Evolutionary conservation across 225 moss, liverwort and hornwort genomes (phyloP).

Genomic region (Ulota crispa): DNA sequence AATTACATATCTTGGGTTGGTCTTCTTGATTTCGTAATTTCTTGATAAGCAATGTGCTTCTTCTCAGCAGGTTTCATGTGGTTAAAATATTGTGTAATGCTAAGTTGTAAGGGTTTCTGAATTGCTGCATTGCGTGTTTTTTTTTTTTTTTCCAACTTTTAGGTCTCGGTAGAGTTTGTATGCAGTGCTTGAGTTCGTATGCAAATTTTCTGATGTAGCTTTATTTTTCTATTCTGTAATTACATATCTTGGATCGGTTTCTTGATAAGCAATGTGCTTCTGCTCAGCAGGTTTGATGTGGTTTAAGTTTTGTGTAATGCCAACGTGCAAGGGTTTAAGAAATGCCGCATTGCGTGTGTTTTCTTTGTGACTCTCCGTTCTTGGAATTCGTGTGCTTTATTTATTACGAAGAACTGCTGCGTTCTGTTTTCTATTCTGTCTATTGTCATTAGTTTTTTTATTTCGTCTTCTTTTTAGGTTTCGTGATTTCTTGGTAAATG

Average conservation of each 20-base stretch:
- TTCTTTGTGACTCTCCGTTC: background rate
- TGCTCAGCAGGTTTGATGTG: no score
- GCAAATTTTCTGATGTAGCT: background rate
- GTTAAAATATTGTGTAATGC: background rate
- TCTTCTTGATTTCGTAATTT: no score
- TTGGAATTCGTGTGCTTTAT: background rate
- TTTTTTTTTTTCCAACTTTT: background rate
- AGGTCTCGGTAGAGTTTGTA: background rate
- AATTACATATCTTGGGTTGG: no score
- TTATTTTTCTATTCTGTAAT: background rate
- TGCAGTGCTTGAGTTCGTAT: background rate
- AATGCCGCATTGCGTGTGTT: background rate
- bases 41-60: background rate
- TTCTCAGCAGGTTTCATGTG: no score
- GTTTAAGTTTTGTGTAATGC: background rate
- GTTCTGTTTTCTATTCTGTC: background rate
- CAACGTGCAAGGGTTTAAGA: background rate
- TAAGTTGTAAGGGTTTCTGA: background rate
- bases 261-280: background rate
- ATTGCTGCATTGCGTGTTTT: background rate
- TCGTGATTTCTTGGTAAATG: conserved; percentile 4
- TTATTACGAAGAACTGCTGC: background rate
- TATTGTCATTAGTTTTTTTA: background rate
- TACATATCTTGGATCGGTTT: background rate
- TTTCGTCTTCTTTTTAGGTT: background rate